phyloP scores from a whole-genome alignment of 495 filamentous ascomycete genomes.

The Acidomyces sp. region DNA sequence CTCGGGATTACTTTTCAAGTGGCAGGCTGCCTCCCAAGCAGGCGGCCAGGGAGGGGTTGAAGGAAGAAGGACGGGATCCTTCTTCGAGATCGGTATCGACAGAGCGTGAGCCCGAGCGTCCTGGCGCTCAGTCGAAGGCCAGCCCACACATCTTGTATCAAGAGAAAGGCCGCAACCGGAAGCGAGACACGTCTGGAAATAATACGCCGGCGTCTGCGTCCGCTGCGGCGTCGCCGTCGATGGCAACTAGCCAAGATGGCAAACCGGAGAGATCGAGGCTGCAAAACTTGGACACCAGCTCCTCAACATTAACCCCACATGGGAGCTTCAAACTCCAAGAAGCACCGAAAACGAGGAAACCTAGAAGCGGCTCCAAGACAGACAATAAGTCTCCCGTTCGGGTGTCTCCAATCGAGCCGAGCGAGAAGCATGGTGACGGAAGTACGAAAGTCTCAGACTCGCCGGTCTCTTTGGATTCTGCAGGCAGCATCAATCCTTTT shows the following conservation, averaged over 20 bases:
- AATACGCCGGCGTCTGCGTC: conserved; percentile 15
- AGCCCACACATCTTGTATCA: conserved; percentile 88
- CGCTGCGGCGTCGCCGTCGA: conserved; percentile 28
- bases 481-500: conserved; percentile 17
- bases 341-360: conserved; percentile 56
- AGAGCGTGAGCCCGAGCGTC: conserved; percentile 25
- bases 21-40: conserved; percentile 8
- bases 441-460: conserved; percentile 4
- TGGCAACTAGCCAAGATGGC: conserved; percentile 15
- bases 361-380: conserved; percentile 53
- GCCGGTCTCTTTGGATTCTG: conserved; percentile 13
- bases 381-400: conserved; percentile 28
- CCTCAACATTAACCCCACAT: conserved; percentile 19
- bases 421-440: background rate
- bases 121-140: conserved; percentile 36
- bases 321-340: conserved; percentile 66
- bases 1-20: conserved; percentile 27
- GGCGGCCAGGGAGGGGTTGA: conserved; percentile 23
- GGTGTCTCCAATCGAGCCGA: conserved; percentile 8
- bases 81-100: conserved; percentile 47
- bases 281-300: conserved; percentile 22
- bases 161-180: conserved; percentile 56
- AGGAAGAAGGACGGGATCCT: conserved; percentile 26
- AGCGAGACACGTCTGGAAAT: conserved; percentile 31
- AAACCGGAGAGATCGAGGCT: conserved; percentile 27